These are phyloP conservation scores for Claviceps africana DNA, from an alignment of 2,329 filamentous ascomycete species.

Conservation along the genomic window DNA sequence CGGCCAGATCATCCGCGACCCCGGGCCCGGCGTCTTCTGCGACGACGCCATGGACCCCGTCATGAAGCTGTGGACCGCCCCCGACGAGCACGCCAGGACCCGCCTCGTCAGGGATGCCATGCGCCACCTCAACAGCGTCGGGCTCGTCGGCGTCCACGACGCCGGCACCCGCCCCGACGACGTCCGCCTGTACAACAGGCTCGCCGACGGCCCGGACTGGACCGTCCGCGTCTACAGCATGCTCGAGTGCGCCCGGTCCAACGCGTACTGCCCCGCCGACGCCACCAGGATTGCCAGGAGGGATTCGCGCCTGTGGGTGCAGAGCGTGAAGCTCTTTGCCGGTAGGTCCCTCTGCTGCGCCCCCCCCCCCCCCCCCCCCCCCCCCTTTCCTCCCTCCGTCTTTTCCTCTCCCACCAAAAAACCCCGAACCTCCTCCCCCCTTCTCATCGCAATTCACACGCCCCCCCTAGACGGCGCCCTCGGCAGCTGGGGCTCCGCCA, in stretches of 20 bases:
- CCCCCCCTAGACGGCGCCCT: slow-evolving; percentile 42
- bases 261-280: slow-evolving; percentile 43
- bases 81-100: slow-evolving; percentile 36
- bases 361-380: background rate
- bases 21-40: slow-evolving; percentile 55
- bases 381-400: too few species aligned
- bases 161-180: slow-evolving; percentile 46
- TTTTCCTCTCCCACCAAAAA: background rate
- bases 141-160: slow-evolving; percentile 56
- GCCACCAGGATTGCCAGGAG: slow-evolving; percentile 28
- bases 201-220: slow-evolving; percentile 37
- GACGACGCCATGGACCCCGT: slow-evolving; percentile 59
- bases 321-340: slow-evolving; percentile 56
- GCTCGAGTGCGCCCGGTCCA: slow-evolving; percentile 50
- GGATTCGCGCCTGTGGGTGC: slow-evolving; percentile 39
- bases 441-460: too few species aligned
- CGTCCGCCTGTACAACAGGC: slow-evolving; percentile 37
- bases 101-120: slow-evolving; percentile 46
- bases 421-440: too few species aligned
- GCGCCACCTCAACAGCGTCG: slow-evolving; percentile 46
- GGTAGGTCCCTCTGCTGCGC: slow-evolving; percentile 26
- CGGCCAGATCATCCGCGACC: slow-evolving; percentile 47
- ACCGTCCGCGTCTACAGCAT: slow-evolving; percentile 53
- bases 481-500: slow-evolving; percentile 57
- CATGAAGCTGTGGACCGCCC: slow-evolving; percentile 41